A percentile compares a stretch with the other conserved stretches of the same genome.
Evolutionary conservation across 306 rosid species (phyloP).

Genomic region (Fragaria iinumae): DNA sequence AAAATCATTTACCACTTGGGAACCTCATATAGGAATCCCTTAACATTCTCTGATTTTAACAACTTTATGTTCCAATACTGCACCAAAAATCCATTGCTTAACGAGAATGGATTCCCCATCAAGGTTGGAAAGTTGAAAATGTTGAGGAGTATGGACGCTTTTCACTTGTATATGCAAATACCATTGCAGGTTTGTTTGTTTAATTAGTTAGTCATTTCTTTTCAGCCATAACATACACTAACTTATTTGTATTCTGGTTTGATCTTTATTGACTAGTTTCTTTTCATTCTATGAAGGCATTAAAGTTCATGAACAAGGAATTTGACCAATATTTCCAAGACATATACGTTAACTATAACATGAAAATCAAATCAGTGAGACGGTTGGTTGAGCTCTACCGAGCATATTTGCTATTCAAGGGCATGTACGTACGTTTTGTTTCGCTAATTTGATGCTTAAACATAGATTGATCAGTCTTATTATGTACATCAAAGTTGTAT

Average conservation of each 20-base stretch:
- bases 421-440: slow-evolving; percentile 25
- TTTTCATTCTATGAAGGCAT: slow-evolving; percentile 15
- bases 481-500: not conserved
- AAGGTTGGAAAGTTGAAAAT: not conserved
- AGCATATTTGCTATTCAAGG: slow-evolving; percentile 31
- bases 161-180: slow-evolving; percentile 20
- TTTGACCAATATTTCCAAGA: not conserved
- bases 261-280: not conserved
- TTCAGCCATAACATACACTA: not conserved
- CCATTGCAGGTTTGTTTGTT: slow-evolving; percentile 39
- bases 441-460: not conserved
- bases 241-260: not conserved
- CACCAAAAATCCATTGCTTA: slow-evolving; percentile 8
- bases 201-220: not conserved
- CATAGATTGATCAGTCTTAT: not conserved
- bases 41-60: not conserved
- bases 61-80: slow-evolving; percentile 13
- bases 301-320: slow-evolving; percentile 25
- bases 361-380: not conserved
- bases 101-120: slow-evolving; percentile 30
- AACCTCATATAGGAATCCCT: slow-evolving; percentile 37
- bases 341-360: not conserved
- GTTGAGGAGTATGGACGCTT: slow-evolving; percentile 20
- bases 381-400: slow-evolving; percentile 34
- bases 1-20: slow-evolving; percentile 41